These are phyloP conservation scores for Rhynchosporium secalis DNA, from an alignment of 2,329 filamentous ascomycete species.

Conservation along the genomic window DNA sequence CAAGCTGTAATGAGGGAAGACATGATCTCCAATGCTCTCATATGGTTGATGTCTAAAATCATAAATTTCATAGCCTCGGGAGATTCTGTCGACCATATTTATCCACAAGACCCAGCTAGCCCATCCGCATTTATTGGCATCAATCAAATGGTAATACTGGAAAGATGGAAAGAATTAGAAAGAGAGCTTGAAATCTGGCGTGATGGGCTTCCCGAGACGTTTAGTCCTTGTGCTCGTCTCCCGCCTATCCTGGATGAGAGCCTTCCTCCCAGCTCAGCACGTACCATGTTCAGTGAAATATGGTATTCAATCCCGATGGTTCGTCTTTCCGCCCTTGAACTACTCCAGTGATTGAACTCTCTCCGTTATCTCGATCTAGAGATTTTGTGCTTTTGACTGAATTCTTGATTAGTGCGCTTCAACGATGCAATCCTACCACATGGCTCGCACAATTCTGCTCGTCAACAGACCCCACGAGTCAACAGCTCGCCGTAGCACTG, in stretches of 20 bases:
- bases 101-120: constrained; percentile 39
- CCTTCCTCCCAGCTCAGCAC: constrained; percentile 31
- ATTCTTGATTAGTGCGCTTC: no score
- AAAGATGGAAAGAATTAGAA: constrained; percentile 55
- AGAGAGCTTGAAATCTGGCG: constrained; percentile 60
- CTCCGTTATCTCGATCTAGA: no score
- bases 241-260: constrained; percentile 39
- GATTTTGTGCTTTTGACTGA: no score
- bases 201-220: constrained; percentile 58
- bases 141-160: constrained; percentile 50
- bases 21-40: constrained; percentile 61
- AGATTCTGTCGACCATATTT: constrained; percentile 48
- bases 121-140: constrained; percentile 45
- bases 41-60: constrained; percentile 66
- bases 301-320: constrained; percentile 62
- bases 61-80: constrained; percentile 63
- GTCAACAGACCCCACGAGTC: constrained; percentile 60
- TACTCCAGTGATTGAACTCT: no score
- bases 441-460: constrained; percentile 60
- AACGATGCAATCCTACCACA: constrained; percentile 66
- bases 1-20: constrained; percentile 59
- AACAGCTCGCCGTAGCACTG: constrained; percentile 51
- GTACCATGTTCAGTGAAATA: constrained; percentile 52
- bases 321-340: no score
- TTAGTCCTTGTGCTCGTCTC: constrained; percentile 55